Evolutionary conservation across 1,284 basidiomycete genomes (phyloP), one percentile per base, ranked within the genome.

Genomic region (Heimioporus retisporus): DNA sequence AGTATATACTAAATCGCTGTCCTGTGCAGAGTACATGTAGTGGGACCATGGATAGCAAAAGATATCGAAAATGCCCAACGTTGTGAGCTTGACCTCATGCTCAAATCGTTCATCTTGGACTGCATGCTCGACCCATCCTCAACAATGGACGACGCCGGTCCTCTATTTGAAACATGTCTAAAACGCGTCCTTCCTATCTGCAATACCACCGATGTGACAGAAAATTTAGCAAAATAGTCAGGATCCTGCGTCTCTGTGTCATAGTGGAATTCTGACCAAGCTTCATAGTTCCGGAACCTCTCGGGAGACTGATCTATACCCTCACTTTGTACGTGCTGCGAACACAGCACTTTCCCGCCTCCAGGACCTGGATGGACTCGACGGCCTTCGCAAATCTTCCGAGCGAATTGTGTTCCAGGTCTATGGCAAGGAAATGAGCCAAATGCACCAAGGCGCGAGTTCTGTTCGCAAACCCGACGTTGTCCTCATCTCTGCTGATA

Each of bases 381-480:
- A 50, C 21, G 19, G 28, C 19, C 46, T 59, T 31, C 58, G 42
- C 31, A n/a, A n/a, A n/a, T 31, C 58, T n/a, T 15, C 31, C 10
- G 44, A 50, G 4, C 44, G 14, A 31, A 28, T 59, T 59, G 18
- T 14, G 16, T 59, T 59, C n/a, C 57, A 46, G 8, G 43, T 59
- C 57, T 46, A 59, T 59, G 43, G 57, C 44, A 46, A 59, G 35
- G 35, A 35, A 35, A 35, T 35, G 35, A 35, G 35, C 35, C 58
- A 50, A 48, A 6, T 14, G 8, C 58, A 50, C 28, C 46, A 23
- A 28, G 58, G 44, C 11, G 21, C 25, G 18, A n/a, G 25, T 35
- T 59, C 58, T 18, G 19, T 48, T n/a, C 15, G 46, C 44, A 59
- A 59, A 59, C 58, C 58, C 6, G 31, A 59, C 13, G 31, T 59